Base-by-base conservation (phyloP, 2,329 filamentous ascomycete genomes). In the Niveomyces coronatus region DNA sequence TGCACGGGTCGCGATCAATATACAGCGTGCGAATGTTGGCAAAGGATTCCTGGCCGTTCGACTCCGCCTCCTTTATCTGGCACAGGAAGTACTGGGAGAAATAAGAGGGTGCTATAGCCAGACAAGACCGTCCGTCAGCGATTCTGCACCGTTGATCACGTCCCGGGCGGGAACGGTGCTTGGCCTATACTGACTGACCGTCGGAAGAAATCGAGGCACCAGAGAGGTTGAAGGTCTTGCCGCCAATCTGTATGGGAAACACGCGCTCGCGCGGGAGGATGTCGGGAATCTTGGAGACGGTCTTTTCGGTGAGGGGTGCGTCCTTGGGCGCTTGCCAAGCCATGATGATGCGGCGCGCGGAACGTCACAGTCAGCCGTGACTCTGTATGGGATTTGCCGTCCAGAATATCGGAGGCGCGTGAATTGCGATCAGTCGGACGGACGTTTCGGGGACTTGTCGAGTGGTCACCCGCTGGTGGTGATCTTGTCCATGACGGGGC, bases 81-180 rank as follows among this genome's bases (percentile, higher is more conserved):
- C 85, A 84, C 49, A 79, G 71, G 60, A 96, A 96, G 65, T 91
- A 95, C 49, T 86, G 82, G 15, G 89, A 94, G 63, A 96, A 95
- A 60, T 95, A 95, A 35, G 88, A 95, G 42, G 89, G 89, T 53
- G 87, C 89, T 94, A 35, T 20, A 40, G 16, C n/a, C 14, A 23
- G 7, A 27, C 11, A 32, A 18, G 7, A n/a, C n/a, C n/a, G n/a
- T n/a, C 7, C 11, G 15, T 30, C 15, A 30, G 28, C 11, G 6
- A 30, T 30, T 24, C 22, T 11, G 7, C 22, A 7, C 22, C 11
- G 22, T 24, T n/a, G 13, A 14, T 31, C 28, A 14, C 13, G 9
- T 8, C 7, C 28, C 15, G 7, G 28, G 9, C 13, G 14, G 13
- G 28, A 28, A 27, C 7, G 17, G 27, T 19, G 28, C 22, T 15